phyloP scores from a whole-genome alignment of 352 stramenopile genomes.

The Globisporangium spiculum region DNA sequence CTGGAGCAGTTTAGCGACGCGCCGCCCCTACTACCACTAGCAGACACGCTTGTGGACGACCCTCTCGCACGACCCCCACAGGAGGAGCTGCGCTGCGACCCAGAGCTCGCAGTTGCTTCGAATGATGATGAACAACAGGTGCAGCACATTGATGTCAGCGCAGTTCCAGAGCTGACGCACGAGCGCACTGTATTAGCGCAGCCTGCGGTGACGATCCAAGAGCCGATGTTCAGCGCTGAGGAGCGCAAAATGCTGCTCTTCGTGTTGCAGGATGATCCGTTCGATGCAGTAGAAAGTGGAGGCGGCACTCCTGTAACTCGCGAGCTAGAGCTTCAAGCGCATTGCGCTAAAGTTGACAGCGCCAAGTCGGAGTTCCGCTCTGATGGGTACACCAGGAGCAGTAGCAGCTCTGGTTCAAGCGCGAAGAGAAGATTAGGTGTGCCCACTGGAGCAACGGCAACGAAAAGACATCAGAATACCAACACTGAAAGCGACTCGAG shows the following conservation, averaged over 20 bases:
- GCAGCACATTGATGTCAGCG: not conserved
- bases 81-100: not conserved
- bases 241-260: not conserved
- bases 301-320: not conserved
- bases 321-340: too few relatives aligned
- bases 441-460: not conserved
- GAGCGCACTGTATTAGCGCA: not conserved
- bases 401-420: not conserved
- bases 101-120: not conserved
- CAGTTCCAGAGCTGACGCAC: not conserved
- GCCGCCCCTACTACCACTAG: not conserved
- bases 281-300: not conserved
- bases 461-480: not conserved
- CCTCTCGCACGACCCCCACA: not conserved
- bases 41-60: not conserved
- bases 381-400: not conserved
- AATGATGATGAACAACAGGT: not conserved
- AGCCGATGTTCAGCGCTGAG: not conserved
- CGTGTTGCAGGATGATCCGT: not conserved
- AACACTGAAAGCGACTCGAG: not conserved
- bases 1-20: slow-evolving; percentile 1
- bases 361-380: not conserved
- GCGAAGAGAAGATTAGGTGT: not conserved
- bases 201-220: not conserved
- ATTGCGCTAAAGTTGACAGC: not conserved